Conservation (phyloP, 2,329 filamentous ascomycete genomes). For the Aureobasidium lini region DNA sequence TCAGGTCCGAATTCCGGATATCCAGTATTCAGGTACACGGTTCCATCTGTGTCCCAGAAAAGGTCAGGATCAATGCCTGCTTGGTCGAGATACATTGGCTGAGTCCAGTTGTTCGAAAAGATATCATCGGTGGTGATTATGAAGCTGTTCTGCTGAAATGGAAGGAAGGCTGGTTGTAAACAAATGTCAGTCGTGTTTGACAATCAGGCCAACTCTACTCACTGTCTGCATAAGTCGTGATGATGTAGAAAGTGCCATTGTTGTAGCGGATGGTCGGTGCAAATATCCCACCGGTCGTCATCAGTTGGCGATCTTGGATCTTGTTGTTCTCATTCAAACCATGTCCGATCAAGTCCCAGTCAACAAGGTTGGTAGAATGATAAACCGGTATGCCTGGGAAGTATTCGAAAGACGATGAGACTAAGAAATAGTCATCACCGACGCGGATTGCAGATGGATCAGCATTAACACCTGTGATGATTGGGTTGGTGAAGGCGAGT, state of each 20-base stretch:
- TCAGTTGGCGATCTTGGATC: neutral
- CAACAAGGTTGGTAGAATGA: neutral
- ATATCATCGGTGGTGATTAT: neutral
- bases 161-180: neutral
- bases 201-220: neutral
- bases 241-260: neutral
- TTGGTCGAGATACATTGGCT: neutral
- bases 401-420: neutral
- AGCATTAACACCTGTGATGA: neutral
- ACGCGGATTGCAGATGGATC: neutral
- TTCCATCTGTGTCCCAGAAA: neutral
- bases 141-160: neutral
- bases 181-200: too few relatives aligned
- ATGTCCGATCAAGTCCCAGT: neutral
- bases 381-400: neutral
- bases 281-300: neutral
- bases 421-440: neutral
- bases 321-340: neutral
- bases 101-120: neutral
- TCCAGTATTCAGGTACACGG: neutral
- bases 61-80: conserved; percentile 4
- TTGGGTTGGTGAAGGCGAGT: neutral
- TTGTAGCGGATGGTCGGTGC: neutral
- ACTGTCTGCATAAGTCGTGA: conserved; percentile 4
- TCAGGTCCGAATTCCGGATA: neutral